Base-by-base conservation (phyloP, 2,329 filamentous ascomycete species). In the Polytolypa hystricis region DNA sequence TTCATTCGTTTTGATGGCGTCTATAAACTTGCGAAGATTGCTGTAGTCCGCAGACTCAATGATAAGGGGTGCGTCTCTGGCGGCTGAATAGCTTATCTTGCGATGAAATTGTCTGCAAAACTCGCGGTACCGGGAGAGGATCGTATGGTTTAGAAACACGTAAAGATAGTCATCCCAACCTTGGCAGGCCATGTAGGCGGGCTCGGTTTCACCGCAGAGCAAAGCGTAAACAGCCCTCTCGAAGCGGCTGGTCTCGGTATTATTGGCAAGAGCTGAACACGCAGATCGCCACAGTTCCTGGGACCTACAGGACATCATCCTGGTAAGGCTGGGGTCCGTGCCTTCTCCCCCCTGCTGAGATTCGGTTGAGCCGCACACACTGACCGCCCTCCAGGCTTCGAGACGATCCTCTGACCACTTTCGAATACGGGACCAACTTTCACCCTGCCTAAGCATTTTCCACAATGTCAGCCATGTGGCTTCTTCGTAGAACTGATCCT, bases 391-490 rank as follows among this genome's bases (percentile, higher is more conserved):
- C 89, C 89, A 98, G 42, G 79, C 74, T 61, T 96, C 87, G 7
- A 84, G 84, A 41, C 83, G 74, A 49, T 89, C 82, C 31, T 80
- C 67, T 51, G 86, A 93, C 84, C 86, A 95, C 33, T 87, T 81
- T 37, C 77, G 74, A 44, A 96, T 82, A 25, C 81, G 74, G 6
- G 72, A 62, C 62, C 82, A 75, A 42, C 70, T 76, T 46, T 77
- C 79, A n/a, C 91, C 91, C 30, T 86, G 77, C 33, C 89, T 78
- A 35, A 98, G 68, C 67, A 94, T 83, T 57, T 94, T 85, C 66
- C 86, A 96, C 60, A 84, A 91, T n/a, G 84, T 81, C 42, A 87
- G 71, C 87, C 91, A 96, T 31, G 93, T 83, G 2, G 86, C 82
- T 36, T 81, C 76, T 62, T 98, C 91, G 44, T 89, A 91, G 51